phyloP scores from a whole-genome alignment of 208 protist genomes.

The Leptomonas pyrrhocoris region DNA sequence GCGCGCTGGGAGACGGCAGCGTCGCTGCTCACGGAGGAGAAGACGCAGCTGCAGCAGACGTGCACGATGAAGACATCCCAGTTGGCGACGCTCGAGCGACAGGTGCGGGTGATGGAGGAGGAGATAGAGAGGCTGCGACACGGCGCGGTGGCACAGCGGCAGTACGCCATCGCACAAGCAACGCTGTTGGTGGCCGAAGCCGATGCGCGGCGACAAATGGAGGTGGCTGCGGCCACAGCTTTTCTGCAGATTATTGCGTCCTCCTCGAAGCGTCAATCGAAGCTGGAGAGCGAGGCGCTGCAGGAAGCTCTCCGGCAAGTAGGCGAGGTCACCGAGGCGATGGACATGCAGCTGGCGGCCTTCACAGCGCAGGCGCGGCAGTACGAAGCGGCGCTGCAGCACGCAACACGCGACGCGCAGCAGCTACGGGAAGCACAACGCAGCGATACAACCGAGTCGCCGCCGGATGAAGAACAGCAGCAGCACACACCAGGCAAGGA shows the following conservation, averaged over 20 bases:
- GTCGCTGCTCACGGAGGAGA: slow-evolving; percentile 8
- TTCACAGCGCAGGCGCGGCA: slow-evolving; percentile 21
- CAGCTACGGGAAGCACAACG: slow-evolving; percentile 24
- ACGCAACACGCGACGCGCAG: slow-evolving; percentile 39
- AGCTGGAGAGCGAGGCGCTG: slow-evolving; percentile 1
- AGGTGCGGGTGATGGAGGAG: slow-evolving; percentile 16
- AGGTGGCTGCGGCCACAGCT: neutral
- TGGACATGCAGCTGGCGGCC: slow-evolving; percentile 24
- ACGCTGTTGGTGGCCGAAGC: slow-evolving; percentile 17
- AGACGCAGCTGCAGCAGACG: slow-evolving; percentile 19
- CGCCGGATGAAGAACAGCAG: no score
- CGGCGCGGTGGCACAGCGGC: slow-evolving; percentile 3
- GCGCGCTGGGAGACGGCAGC: slow-evolving; percentile 1
- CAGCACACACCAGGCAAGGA: neutral
- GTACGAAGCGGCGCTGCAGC: slow-evolving; percentile 42
- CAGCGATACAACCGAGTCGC: neutral
- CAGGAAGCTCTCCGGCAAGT: neutral
- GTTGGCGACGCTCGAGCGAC: slow-evolving; percentile 30
- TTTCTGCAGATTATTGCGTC: neutral
- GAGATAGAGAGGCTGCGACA: slow-evolving; percentile 21
- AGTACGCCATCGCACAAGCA: slow-evolving; percentile 1
- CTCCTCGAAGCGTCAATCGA: neutral
- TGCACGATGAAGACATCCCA: slow-evolving; percentile 15
- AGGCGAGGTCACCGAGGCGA: neutral
- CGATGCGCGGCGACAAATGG: slow-evolving; percentile 1